These are phyloP conservation scores for Aspergillus latus DNA, from an alignment of 2,329 filamentous ascomycete genomes.

Conservation along the genomic window DNA sequence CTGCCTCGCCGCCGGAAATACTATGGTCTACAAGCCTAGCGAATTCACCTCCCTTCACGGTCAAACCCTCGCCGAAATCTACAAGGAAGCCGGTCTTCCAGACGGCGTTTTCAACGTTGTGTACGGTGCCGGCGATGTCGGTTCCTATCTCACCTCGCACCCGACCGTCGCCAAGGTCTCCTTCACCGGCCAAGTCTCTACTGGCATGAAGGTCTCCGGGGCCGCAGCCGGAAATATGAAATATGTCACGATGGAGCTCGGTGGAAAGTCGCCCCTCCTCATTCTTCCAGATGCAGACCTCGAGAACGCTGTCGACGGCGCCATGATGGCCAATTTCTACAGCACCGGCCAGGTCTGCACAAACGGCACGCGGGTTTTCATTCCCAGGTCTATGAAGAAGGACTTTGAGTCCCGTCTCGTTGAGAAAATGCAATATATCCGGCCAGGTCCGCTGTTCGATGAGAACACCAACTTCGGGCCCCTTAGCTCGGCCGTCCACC, in stretches of 20 bases:
- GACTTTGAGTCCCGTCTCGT: slow-evolving; percentile 69
- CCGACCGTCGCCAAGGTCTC: slow-evolving; percentile 77
- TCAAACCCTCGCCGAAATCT: slow-evolving; percentile 71
- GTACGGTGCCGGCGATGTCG: slow-evolving; percentile 75
- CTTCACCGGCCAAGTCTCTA: slow-evolving; percentile 84
- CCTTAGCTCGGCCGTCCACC: slow-evolving; percentile 71
- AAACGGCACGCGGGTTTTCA: slow-evolving; percentile 85
- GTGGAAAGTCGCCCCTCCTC: slow-evolving; percentile 79
- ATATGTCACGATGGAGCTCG: slow-evolving; percentile 88
- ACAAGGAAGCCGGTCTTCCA: slow-evolving; percentile 74
- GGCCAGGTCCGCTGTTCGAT: slow-evolving; percentile 72
- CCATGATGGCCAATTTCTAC: slow-evolving; percentile 94
- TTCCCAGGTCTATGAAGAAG: slow-evolving; percentile 64
- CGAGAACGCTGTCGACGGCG: slow-evolving; percentile 78
- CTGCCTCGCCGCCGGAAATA: slow-evolving; percentile 81
- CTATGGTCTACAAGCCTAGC: slow-evolving; percentile 88
- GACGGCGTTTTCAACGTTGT: slow-evolving; percentile 85
- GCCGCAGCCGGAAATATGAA: slow-evolving; percentile 78
- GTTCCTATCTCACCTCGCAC: slow-evolving; percentile 72
- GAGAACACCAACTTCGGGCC: slow-evolving; percentile 78
- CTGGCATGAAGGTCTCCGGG: slow-evolving; percentile 76
- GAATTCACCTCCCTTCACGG: slow-evolving; percentile 85
- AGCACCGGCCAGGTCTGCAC: slow-evolving; percentile 90
- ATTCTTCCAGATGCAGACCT: slow-evolving; percentile 77
- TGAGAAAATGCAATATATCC: slow-evolving; percentile 68